These are phyloP conservation scores for Cydonia oblonga DNA, from an alignment of 331 rosid species.

Conservation along the genomic window DNA sequence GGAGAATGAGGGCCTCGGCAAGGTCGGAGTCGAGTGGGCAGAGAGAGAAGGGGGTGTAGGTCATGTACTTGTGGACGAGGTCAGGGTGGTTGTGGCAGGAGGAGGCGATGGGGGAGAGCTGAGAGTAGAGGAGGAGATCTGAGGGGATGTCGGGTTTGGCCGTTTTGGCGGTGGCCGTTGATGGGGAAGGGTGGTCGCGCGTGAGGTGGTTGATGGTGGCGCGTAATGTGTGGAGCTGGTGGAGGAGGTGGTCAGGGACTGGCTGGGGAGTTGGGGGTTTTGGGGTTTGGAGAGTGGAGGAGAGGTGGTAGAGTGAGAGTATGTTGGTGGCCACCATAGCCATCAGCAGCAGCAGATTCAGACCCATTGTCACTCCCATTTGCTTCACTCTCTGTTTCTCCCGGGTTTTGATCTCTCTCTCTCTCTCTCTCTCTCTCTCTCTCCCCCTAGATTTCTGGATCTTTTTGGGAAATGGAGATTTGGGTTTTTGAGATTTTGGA, in stretches of 20 bases:
- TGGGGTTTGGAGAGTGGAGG: conserved; percentile 54
- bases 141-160: conserved; percentile 30
- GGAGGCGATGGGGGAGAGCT: conserved; percentile 66
- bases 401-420: not conserved
- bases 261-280: conserved; percentile 30
- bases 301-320: conserved; percentile 83
- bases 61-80: conserved; percentile 72
- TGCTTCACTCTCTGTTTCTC: not conserved
- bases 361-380: conserved; percentile 82
- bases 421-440: not conserved
- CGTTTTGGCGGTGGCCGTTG: not conserved
- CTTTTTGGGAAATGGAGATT: not conserved
- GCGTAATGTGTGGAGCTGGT: conserved; percentile 79
- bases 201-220: conserved; percentile 94
- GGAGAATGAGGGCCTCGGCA: conserved; percentile 59
- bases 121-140: conserved; percentile 75
- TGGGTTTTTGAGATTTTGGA: not conserved
- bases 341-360: conserved; percentile 63
- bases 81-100: conserved; percentile 71
- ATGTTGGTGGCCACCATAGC: conserved; percentile 99
- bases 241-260: conserved; percentile 72
- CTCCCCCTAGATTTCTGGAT: not conserved
- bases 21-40: conserved; percentile 67
- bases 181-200: conserved; percentile 40
- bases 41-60: conserved; percentile 53